Percentiles rank a stretch among this genome's conserved stretches.
phyloP scores from a whole-genome alignment of 768 basidiomycete genomes.

The Pleurotus djamor region DNA sequence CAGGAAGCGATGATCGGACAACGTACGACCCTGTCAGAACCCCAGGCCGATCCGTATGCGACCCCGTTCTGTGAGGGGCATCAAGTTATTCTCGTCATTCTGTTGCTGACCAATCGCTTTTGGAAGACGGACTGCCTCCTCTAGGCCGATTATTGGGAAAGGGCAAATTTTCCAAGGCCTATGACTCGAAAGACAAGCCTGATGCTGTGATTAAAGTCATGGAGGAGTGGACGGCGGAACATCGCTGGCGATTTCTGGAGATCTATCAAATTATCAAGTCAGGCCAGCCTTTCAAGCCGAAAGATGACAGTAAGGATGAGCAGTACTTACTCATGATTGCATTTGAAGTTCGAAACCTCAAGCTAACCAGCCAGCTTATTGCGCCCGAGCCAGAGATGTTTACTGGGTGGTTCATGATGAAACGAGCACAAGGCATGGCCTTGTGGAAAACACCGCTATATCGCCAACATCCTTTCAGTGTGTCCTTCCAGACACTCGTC shows the following conservation, averaged over 20 bases:
- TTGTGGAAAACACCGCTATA: neutral
- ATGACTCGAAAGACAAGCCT: neutral
- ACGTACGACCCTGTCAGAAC: no score
- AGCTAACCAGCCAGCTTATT: neutral
- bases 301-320: neutral
- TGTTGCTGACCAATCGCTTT: no score
- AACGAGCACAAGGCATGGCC: neutral
- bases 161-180: neutral
- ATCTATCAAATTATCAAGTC: neutral
- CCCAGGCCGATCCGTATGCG: neutral
- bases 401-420: neutral
- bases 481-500: neutral
- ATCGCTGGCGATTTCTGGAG: neutral
- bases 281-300: neutral
- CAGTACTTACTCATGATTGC: neutral
- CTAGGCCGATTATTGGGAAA: neutral
- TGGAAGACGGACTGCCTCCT: neutral
- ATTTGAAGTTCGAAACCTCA: neutral
- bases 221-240: neutral
- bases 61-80: neutral
- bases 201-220: neutral
- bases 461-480: neutral
- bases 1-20: no score
- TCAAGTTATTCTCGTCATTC: no score
- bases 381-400: neutral